Base-by-base conservation (phyloP, 2,329 filamentous ascomycete genomes). In the Monosporascus sp. region DNA sequence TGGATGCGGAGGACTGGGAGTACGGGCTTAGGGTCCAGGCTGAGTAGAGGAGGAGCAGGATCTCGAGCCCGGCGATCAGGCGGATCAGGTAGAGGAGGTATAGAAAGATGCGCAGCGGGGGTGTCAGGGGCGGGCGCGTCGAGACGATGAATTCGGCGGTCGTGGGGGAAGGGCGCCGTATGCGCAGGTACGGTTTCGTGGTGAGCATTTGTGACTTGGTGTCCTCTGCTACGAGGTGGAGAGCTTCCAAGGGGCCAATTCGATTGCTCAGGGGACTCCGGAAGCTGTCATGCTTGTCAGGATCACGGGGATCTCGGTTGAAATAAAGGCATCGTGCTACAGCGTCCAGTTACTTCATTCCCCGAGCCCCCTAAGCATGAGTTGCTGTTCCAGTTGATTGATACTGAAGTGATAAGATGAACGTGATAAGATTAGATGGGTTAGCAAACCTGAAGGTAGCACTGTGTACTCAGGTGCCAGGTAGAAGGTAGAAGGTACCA, bases 111-210 rank as follows among this genome's bases (percentile, higher is more conserved):
- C 74, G 78, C 6, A 79, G 70, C 2, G 77, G 62, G 17, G 80
- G 55, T 0, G 79, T 79, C 4, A 72, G 67, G 0, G 74, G 72
- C 1, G 88, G 83, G 45, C 84, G 83, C 53, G 92, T 97, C 37
- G 92, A 94, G 52, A 97, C 89, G 31, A 88, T 95, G 78, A 93
- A 97, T 60, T 89, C 88, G 67, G 89, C 85, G n/a, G 94, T 96
- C 3, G 91, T 95, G 47, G 90, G 86, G 24, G 94, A 92, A 48
- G 89, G 88, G 22, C 84, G 81, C 59, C 83, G 79, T 55, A 80
- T 80, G 61, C 75, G 78, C 49, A 90, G 82, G 60, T 79, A 79
- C 9, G 83, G 81, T 1, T 74, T 63, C 20, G 78, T 81, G 42
- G 80, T 81, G 59, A 88, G 77, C 86, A 90, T 89, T 89, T 49